phyloP scores from a whole-genome alignment of 805 yeast species.

The Metschnikowia vanudenii region DNA sequence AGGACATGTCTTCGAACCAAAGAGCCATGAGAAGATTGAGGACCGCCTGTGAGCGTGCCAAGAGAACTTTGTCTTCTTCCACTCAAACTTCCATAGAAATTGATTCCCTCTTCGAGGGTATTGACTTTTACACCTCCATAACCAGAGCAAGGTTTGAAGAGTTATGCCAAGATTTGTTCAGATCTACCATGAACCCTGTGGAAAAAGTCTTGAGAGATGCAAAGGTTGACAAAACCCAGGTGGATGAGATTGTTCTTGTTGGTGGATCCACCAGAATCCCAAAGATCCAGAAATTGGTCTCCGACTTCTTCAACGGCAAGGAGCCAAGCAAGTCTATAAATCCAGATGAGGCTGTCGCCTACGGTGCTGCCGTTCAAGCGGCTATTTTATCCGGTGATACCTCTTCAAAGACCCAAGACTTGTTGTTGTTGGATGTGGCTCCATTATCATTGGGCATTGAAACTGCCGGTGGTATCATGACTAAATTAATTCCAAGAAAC shows the following conservation, averaged over 20 bases:
- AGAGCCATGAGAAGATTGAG: constrained; percentile 98
- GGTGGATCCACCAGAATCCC: constrained; percentile 99
- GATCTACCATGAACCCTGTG: constrained; percentile 91
- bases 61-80: constrained; percentile 95
- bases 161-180: constrained; percentile 89
- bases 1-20: constrained; percentile 89
- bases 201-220: constrained; percentile 92
- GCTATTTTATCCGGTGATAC: constrained; percentile 96
- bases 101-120: constrained; percentile 92
- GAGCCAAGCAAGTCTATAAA: constrained; percentile 93
- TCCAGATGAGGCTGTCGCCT: too few relatives aligned
- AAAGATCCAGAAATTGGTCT: constrained; percentile 90
- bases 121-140: constrained; percentile 92
- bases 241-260: constrained; percentile 89
- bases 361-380: constrained; percentile 99
- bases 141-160: constrained; percentile 98
- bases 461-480: constrained; percentile 97
- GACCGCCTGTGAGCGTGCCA: constrained; percentile 99
- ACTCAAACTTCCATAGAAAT: constrained; percentile 94
- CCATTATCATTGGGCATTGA: constrained; percentile 95
- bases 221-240: constrained; percentile 83
- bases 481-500: constrained; percentile 90
- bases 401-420: constrained; percentile 93
- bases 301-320: constrained; percentile 96
- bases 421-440: constrained; percentile 85